Percentiles rank a stretch among this genome's conserved stretches.
These are phyloP conservation scores for Lactuca saligna DNA, from an alignment of 129 eudicot species.

Conservation along the genomic window DNA sequence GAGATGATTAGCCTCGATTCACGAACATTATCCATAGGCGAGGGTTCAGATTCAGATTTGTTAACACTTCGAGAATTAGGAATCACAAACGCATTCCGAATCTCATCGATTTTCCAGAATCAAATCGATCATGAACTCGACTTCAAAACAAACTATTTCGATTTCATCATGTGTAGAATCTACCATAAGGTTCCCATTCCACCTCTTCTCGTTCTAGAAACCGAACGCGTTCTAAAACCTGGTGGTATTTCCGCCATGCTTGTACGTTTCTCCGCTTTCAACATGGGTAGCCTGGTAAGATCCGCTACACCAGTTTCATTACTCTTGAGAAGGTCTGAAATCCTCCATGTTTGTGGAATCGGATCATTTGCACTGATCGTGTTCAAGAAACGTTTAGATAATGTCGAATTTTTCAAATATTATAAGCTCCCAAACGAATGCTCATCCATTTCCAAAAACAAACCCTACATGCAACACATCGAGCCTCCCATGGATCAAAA, in stretches of 20 bases:
- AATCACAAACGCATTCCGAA: slow-evolving; percentile 45
- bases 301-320: slow-evolving; percentile 60
- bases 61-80: slow-evolving; percentile 48
- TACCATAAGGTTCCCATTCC: slow-evolving; percentile 58
- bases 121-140: slow-evolving; percentile 56
- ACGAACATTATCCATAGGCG: slow-evolving; percentile 55
- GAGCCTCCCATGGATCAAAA: slow-evolving; percentile 56
- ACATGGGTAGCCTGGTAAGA: slow-evolving; percentile 49
- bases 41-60: slow-evolving; percentile 46
- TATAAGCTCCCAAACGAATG: slow-evolving; percentile 63
- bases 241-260: slow-evolving; percentile 76
- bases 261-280: slow-evolving; percentile 41
- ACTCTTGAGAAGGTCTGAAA: slow-evolving; percentile 59
- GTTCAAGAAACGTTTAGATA: neutral
- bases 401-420: slow-evolving; percentile 36
- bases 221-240: slow-evolving; percentile 76
- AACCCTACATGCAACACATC: slow-evolving; percentile 52
- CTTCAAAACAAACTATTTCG: slow-evolving; percentile 48
- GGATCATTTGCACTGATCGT: slow-evolving; percentile 31
- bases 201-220: slow-evolving; percentile 66
- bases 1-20: slow-evolving; percentile 43
- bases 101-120: slow-evolving; percentile 47
- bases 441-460: slow-evolving; percentile 61
- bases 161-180: slow-evolving; percentile 57
- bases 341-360: slow-evolving; percentile 54